Conservation (phyloP, 2,329 filamentous ascomycete species). For the Talaromyces sp. region DNA sequence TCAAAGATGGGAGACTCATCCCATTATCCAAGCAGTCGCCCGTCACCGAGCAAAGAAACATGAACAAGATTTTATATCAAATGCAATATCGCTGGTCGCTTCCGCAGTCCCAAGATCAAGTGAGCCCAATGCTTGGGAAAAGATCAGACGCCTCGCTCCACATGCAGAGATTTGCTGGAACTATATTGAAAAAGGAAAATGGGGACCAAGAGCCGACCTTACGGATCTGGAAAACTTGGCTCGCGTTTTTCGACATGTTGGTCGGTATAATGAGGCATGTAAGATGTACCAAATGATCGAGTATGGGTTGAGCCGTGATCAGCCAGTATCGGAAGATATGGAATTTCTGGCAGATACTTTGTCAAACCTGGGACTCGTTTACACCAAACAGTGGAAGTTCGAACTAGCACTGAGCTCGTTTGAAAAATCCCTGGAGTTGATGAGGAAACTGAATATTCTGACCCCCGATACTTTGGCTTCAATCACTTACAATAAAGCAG, state of each 20-base stretch:
- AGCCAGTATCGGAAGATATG: not conserved
- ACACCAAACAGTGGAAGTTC: not conserved
- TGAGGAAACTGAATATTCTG: not conserved
- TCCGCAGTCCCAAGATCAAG: not conserved
- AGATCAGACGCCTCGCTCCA: not conserved
- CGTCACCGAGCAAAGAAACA: not conserved
- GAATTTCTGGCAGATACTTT: not conserved
- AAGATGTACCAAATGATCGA: not conserved
- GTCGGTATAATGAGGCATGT: conserved; percentile 3
- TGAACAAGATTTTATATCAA: not conserved
- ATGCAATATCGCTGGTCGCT: conserved; percentile 1
- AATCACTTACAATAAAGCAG: not conserved
- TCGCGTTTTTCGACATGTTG: conserved; percentile 2
- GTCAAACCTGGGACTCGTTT: not conserved
- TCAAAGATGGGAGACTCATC: not conserved
- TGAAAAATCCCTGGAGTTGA: not conserved
- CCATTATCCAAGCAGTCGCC: not conserved
- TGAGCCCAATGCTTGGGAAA: not conserved
- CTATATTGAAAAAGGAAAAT: conserved; percentile 2
- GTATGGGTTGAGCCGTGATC: too few species aligned
- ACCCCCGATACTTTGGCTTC: not conserved
- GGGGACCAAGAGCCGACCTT: not conserved
- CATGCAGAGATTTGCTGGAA: conserved; percentile 3
- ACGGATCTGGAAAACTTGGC: conserved; percentile 4
- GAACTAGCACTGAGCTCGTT: not conserved